Conservation (phyloP, 257 asterid species). For the Petrea volubilis region DNA sequence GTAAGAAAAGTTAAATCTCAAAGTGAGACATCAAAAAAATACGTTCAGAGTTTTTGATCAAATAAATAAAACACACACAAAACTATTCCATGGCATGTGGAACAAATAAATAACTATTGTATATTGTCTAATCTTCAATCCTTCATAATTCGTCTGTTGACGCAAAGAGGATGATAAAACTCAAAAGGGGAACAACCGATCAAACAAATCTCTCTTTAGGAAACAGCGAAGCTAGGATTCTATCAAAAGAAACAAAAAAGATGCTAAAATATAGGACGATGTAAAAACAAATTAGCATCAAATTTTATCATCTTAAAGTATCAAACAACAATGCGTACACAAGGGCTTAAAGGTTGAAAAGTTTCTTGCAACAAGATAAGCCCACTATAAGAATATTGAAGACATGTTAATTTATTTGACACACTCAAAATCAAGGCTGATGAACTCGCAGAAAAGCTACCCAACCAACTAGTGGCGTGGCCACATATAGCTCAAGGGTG, state of each 20-base stretch:
- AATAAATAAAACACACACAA: background rate
- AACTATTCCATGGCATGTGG: background rate
- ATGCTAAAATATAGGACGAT: background rate
- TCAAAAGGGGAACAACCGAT: background rate
- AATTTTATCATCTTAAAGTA: background rate
- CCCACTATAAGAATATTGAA: no score
- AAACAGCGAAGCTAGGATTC: background rate
- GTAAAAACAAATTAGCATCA: background rate
- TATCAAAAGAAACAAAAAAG: background rate
- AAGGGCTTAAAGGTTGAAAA: background rate
- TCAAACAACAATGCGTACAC: background rate
- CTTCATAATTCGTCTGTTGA: background rate
- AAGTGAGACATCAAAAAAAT: background rate
- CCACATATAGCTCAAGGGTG: no score
- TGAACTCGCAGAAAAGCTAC: no score
- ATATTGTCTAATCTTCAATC: background rate
- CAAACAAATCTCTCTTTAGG: background rate
- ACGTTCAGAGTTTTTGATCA: background rate
- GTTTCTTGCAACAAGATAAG: no score
- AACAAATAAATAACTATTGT: background rate
- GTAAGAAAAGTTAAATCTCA: slow-evolving; percentile 16
- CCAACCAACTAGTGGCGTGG: no score
- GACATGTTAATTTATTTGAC: no score
- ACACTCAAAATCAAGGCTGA: no score
- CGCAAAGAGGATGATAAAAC: background rate